Conservation (phyloP, 1,284 basidiomycete genomes). For the Vanrija humicola region DNA sequence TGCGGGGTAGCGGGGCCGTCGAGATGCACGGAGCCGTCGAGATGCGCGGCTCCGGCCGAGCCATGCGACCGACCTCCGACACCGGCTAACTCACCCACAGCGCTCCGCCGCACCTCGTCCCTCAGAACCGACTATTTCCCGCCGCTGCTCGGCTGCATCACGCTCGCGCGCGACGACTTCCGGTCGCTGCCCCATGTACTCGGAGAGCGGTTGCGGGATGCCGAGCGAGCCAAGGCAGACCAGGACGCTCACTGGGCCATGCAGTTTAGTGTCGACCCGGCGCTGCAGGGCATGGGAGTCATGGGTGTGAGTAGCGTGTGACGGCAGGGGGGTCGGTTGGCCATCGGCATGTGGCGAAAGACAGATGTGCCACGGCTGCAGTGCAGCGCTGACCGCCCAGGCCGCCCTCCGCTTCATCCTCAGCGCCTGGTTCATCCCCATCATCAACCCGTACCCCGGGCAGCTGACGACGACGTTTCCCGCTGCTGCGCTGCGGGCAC, state of each 20-base stretch:
- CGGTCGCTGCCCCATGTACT: neutral
- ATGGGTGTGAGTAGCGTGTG: constrained; percentile 5
- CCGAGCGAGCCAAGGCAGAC: neutral
- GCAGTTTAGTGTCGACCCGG: neutral
- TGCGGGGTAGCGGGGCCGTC: too few species aligned
- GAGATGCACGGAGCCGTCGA: too few species aligned
- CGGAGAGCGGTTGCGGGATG: neutral
- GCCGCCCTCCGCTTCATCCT: neutral
- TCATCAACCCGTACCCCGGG: neutral
- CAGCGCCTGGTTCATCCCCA: neutral
- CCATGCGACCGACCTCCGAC: too few species aligned
- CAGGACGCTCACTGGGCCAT: constrained; percentile 1
- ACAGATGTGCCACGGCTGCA: too few species aligned
- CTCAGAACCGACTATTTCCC: neutral
- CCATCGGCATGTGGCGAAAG: too few species aligned
- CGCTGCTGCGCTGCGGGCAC: neutral
- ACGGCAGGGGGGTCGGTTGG: too few species aligned
- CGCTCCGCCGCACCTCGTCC: neutral
- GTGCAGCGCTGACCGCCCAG: neutral
- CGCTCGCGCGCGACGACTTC: neutral
- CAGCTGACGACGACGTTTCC: neutral
- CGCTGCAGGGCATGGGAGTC: neutral
- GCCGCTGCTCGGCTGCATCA: neutral
- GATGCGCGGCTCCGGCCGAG: too few species aligned
- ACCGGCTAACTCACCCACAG: neutral